Evolutionary conservation across 2,329 filamentous ascomycete species (phyloP).

Genomic region (Lasiodiplodia sp.): DNA sequence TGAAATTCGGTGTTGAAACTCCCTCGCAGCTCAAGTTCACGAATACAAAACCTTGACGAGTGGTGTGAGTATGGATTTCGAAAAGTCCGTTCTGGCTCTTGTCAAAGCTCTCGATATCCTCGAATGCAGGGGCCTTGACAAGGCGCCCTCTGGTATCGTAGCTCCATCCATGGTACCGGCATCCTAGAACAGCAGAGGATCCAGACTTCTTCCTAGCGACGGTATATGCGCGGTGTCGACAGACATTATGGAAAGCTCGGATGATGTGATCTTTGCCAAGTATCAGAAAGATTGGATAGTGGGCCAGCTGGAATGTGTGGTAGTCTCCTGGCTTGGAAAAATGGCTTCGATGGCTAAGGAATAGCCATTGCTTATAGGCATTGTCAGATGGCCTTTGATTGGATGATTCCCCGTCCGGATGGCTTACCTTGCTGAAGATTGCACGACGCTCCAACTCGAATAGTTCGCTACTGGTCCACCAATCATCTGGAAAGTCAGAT

Average conservation of each 20-base stretch:
- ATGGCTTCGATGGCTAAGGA: conserved; percentile 45
- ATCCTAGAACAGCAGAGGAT: conserved; percentile 50
- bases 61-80: conserved; percentile 38
- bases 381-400: conserved; percentile 22
- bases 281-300: conserved; percentile 51
- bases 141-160: conserved; percentile 53
- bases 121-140: conserved; percentile 53
- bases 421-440: conserved; percentile 56
- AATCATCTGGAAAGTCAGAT: conserved; percentile 50
- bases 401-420: background rate
- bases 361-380: conserved; percentile 45
- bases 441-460: conserved; percentile 59
- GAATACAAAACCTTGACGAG: conserved; percentile 39
- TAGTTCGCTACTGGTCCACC: conserved; percentile 51
- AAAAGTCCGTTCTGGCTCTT: conserved; percentile 44
- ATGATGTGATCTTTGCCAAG: conserved; percentile 44
- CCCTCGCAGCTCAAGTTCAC: conserved; percentile 38
- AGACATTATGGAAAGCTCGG: conserved; percentile 55
- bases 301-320: conserved; percentile 44
- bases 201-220: conserved; percentile 49
- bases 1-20: conserved; percentile 30
- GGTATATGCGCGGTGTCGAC: conserved; percentile 54
- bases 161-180: conserved; percentile 57
- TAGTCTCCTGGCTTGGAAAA: conserved; percentile 48
- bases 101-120: conserved; percentile 47